A percentile compares a stretch with the other conserved stretches of the same genome.
Conservation (phyloP, 176 grass and related monocot genomes). For the Saccharum officinarum region DNA sequence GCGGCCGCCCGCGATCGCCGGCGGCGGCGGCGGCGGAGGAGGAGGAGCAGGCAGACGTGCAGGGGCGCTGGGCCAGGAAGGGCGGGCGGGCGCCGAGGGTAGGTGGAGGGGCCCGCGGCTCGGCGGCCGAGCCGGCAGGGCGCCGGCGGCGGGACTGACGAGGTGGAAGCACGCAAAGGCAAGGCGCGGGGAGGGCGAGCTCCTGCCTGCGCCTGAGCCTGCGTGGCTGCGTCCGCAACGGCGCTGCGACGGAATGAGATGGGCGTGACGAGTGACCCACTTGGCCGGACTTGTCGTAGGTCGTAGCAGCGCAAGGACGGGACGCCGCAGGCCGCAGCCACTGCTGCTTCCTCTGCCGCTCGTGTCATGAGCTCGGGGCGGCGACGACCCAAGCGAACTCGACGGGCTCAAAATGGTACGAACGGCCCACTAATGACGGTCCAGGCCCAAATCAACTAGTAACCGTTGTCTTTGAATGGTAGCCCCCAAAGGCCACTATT, state of each 20-base stretch:
- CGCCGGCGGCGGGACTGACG: not conserved
- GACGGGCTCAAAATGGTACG: not conserved
- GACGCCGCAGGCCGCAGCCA: not conserved
- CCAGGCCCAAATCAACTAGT: not conserved
- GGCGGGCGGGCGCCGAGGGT: not conserved
- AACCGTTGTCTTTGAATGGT: not conserved
- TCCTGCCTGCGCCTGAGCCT: not conserved
- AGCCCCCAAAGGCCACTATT: not conserved
- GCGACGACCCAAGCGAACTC: not conserved
- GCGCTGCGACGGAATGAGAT: conserved; percentile 13
- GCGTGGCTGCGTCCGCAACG: conserved; percentile 13
- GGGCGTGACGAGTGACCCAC: not conserved
- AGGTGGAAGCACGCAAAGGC: conserved; percentile 14
- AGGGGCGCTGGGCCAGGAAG: not conserved
- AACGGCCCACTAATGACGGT: not conserved
- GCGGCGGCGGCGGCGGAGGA: not conserved
- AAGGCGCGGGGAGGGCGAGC: not conserved
- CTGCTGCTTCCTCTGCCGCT: no score
- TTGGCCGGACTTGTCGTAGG: conserved; percentile 3
- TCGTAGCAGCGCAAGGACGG: not conserved
- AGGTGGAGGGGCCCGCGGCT: not conserved
- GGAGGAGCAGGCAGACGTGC: not conserved
- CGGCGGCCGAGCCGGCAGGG: no score
- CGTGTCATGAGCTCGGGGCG: not conserved
- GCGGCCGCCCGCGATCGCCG: not conserved